Base-by-base conservation (phyloP, 441 rosid genomes). In the Viola pubescens region DNA sequence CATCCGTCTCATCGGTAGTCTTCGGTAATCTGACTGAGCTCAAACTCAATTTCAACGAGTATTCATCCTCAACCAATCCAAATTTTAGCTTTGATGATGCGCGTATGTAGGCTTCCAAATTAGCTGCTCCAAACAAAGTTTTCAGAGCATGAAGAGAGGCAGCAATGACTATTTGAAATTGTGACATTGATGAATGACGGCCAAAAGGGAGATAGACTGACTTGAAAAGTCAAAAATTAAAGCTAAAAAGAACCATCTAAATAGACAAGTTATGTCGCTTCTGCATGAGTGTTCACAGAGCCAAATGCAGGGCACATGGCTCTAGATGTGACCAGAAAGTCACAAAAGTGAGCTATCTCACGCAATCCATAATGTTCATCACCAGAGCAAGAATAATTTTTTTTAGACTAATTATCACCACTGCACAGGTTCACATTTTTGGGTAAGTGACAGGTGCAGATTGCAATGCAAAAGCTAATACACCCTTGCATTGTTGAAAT, bases 31-130 rank as follows among this genome's bases (percentile, higher is more conserved):
- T 73, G 58, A 62, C 54, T 37, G 79, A 70, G 61, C 72, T 61
- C 49, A 59, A 61, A 62, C 68, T 75, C 64, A 10, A 46, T 43
- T 68, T 76, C 48, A 64, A 34, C 1, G 81, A 47, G 70, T 74
- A 86, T 43, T 79, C 89, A 74, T 91, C 91, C 67, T 86, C 96
- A 40, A 82, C 53, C 45, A 59, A 66, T 72, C 80, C 84, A 69
- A 89, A 74, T 77, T 81, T 89, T 71, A 89, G 98, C 82, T 89
- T 92, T 55, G 87, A 76, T 55, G 85, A 85, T 61, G 89, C 75
- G 47, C 78, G 77, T 50, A 68, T 59, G 76, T 83, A 92, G 62
- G 82, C 80, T 62, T 89, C 98, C 72, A 89, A 72, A 76, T 85
- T 86, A 66, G 81, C 98, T 92, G 88, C 54, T 49, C 74, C 55